Base-by-base conservation (phyloP, 768 basidiomycete genomes). In the Tricholoma matsutake region DNA sequence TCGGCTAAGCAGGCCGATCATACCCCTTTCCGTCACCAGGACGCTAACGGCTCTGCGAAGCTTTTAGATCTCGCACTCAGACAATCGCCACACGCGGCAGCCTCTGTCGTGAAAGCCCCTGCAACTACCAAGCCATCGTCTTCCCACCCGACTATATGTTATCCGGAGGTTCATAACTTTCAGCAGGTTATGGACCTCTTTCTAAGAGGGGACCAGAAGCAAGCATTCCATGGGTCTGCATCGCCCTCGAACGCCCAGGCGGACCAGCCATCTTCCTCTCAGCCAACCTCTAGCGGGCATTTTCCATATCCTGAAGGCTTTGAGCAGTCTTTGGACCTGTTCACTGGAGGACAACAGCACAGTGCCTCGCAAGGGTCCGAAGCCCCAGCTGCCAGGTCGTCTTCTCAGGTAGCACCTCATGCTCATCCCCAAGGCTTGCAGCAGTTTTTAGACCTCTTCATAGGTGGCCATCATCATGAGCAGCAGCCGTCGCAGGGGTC, bases 111-210 rank as follows among this genome's bases (percentile, higher is more conserved):
- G 45, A 25, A 47, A 47, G 20, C 45, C 8, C 0, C 51, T 16
- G 51, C 11, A 16, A 9, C 49, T 4, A 29, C 4, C 41, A 37
- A 31, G 31, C 43, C 64, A 13, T 18, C 63, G 6, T 37, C 54
- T 18, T 54, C 51, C 20, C 18, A 39, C 11, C 39, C 57, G 0
- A 6, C 53, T n/a, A 14, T 13, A 3, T 28, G 28, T 11, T 4
- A 28, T 11, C 22, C 31, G 14, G 59, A 53, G 32, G 43, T 58
- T 11, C 57, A 61, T 28, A 60, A 11, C 9, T 11, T 67, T n/a
- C 62, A 64, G 34, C 53, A 61, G 31, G 9, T 68, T 31, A n/a
- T 66, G 13, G 32, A 35, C n/a, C 53, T 64, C 45, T 57, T 68
- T 52, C 55, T 68, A 9, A 56, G 63, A 9, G 60, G 35, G 6